Evolutionary conservation across 2,329 filamentous ascomycete species (phyloP).

Genomic region (Nemania sp.): DNA sequence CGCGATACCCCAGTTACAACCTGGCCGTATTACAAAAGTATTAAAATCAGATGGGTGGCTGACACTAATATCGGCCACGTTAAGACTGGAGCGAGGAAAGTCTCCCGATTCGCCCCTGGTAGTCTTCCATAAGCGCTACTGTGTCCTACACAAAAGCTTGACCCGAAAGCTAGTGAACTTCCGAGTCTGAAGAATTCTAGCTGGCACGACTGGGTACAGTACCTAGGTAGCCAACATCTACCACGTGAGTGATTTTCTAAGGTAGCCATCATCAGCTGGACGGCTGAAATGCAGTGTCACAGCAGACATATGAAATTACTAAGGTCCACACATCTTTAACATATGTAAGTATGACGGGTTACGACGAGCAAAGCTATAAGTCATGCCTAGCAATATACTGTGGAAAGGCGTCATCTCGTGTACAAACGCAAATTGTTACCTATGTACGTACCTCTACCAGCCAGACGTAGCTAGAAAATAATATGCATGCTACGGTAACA

Average conservation of each 20-base stretch:
- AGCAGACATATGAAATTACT: constrained; percentile 20
- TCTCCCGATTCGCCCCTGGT: constrained; percentile 34
- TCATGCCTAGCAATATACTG: constrained; percentile 34
- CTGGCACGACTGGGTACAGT: not conserved
- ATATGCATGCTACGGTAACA: too few species aligned
- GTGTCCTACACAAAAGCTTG: constrained; percentile 25
- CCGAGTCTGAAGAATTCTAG: constrained; percentile 16
- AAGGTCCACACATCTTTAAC: too few species aligned
- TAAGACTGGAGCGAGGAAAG: constrained; percentile 32
- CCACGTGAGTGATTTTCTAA: not conserved
- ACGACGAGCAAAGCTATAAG: too few species aligned
- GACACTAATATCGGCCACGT: constrained; percentile 2
- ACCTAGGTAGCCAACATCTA: not conserved
- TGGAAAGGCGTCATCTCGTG: constrained; percentile 23
- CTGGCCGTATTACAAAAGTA: not conserved
- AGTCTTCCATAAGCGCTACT: constrained; percentile 28
- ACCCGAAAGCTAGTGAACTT: constrained; percentile 14
- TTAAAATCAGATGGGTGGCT: constrained; percentile 1
- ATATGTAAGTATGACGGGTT: too few species aligned
- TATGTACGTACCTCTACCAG: too few species aligned
- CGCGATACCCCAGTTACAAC: constrained; percentile 3
- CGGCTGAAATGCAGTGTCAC: constrained; percentile 20
- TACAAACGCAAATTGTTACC: too few species aligned
- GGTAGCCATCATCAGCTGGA: constrained; percentile 12
- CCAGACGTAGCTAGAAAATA: too few species aligned